phyloP scores from a whole-genome alignment of 306 rosid species.

The Gastrolobium villosum region DNA sequence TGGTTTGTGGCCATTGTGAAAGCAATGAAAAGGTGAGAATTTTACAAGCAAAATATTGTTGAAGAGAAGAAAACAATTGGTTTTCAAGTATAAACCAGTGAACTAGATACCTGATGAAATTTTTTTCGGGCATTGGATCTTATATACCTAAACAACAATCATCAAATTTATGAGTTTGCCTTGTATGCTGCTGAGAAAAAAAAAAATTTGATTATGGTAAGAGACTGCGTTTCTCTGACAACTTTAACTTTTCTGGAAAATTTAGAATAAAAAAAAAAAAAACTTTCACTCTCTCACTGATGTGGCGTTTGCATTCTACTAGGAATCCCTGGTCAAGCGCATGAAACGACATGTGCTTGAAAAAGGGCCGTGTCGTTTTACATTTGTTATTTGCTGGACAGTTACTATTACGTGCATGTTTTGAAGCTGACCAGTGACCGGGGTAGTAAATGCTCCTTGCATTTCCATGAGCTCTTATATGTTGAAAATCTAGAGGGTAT shows the following conservation, averaged over 20 bases:
- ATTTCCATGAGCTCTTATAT: no score
- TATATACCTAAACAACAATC: not conserved
- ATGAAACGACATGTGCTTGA: constrained; percentile 11
- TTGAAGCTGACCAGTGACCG: no score
- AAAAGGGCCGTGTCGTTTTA: not conserved
- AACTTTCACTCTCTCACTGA: not conserved
- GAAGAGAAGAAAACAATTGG: not conserved
- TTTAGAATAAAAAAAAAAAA: not conserved
- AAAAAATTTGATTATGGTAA: not conserved
- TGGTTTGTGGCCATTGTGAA: constrained; percentile 11
- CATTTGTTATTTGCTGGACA: not conserved
- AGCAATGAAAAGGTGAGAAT: not conserved
- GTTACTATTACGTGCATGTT: not conserved
- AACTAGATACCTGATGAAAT: not conserved
- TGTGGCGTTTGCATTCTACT: not conserved
- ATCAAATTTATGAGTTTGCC: not conserved
- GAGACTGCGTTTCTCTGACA: not conserved
- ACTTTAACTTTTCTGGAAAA: not conserved
- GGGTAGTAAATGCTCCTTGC: no score
- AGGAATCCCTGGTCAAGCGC: constrained; percentile 10
- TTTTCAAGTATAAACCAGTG: not conserved
- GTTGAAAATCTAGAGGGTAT: no score
- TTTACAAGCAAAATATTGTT: not conserved
- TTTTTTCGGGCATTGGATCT: not conserved
- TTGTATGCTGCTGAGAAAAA: constrained; percentile 14